Evolutionary conservation across 164 flowering plant species (phyloP).

Genomic region (Vitis rotundifolia): DNA sequence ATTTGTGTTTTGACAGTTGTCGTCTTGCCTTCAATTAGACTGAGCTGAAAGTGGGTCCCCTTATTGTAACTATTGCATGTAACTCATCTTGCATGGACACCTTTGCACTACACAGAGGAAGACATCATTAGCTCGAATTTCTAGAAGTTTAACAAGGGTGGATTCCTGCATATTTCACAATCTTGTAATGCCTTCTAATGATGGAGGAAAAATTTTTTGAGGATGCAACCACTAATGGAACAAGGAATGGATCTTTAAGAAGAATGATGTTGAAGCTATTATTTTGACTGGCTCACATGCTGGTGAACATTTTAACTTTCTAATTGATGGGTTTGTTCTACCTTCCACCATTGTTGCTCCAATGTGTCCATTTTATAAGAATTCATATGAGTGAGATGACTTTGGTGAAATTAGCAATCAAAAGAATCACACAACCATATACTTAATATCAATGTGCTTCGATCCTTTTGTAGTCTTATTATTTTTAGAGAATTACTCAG

Average conservation of each 20-base stretch:
- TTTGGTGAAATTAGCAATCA: slow-evolving; percentile 97
- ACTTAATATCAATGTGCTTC: no score
- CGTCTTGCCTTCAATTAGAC: no score
- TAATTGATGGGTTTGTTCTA: slow-evolving; percentile 92
- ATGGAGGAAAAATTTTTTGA: slow-evolving; percentile 25
- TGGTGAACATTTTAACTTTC: slow-evolving; percentile 57
- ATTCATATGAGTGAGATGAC: slow-evolving; percentile 90
- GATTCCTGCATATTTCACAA: slow-evolving; percentile 37
- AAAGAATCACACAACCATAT: slow-evolving; percentile 47
- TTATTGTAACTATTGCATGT: no score
- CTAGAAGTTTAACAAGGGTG: slow-evolving; percentile 52
- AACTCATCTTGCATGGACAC: no score
- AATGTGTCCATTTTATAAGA: slow-evolving; percentile 90
- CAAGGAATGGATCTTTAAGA: slow-evolving; percentile 32
- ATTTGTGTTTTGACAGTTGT: no score
- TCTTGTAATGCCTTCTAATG: slow-evolving; percentile 22
- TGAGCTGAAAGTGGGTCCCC: no score
- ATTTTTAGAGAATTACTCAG: no score
- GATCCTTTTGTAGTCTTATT: no score
- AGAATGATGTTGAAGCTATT: neutral
- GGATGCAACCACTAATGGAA: slow-evolving; percentile 19
- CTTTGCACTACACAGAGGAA: slow-evolving; percentile 23
- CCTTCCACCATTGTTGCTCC: slow-evolving; percentile 78
- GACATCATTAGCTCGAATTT: slow-evolving; percentile 34
- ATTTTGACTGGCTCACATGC: slow-evolving; percentile 30